These are phyloP conservation scores for Luzula sylvatica DNA, from an alignment of 176 grass and related monocot genomes.

Conservation along the genomic window DNA sequence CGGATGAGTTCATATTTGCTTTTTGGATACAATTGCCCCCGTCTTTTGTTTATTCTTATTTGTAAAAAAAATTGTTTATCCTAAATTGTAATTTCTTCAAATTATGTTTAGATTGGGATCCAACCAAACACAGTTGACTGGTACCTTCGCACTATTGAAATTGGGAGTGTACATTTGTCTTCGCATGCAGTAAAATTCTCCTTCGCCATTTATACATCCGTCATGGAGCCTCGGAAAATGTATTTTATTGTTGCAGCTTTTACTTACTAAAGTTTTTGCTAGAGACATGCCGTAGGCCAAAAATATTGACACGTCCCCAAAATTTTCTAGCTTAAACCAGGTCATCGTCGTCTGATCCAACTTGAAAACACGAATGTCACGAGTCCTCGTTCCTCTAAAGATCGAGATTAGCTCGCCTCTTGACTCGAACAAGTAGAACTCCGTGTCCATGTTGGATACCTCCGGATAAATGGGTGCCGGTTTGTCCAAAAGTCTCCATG, in stretches of 20 bases:
- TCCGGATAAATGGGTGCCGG: not conserved
- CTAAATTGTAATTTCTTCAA: too few relatives aligned
- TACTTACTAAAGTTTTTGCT: not conserved
- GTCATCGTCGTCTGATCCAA: not conserved
- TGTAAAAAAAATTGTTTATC: too few relatives aligned
- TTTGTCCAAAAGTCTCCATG: conserved; percentile 6
- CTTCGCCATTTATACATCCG: too few relatives aligned
- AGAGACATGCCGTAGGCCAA: not conserved
- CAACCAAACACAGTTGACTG: not conserved
- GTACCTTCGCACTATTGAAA: conserved; percentile 3
- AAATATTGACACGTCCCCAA: not conserved
- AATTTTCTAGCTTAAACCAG: not conserved
- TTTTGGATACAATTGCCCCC: too few relatives aligned
- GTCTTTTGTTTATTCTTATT: too few relatives aligned
- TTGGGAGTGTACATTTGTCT: not conserved
- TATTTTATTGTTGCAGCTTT: not conserved
- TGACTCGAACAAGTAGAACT: conserved; percentile 4
- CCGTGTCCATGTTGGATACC: not conserved
- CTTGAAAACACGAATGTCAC: conserved; percentile 7
- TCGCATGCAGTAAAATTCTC: not conserved
- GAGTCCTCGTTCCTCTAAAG: not conserved
- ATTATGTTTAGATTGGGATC: not conserved
- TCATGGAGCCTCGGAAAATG: not conserved
- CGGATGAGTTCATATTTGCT: too few relatives aligned
- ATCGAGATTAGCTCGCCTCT: not conserved